A percentile compares a stretch with the other conserved stretches of the same genome.
phyloP scores from a whole-genome alignment of 805 yeast genomes.

The Scheffersomyces amazonensis region DNA sequence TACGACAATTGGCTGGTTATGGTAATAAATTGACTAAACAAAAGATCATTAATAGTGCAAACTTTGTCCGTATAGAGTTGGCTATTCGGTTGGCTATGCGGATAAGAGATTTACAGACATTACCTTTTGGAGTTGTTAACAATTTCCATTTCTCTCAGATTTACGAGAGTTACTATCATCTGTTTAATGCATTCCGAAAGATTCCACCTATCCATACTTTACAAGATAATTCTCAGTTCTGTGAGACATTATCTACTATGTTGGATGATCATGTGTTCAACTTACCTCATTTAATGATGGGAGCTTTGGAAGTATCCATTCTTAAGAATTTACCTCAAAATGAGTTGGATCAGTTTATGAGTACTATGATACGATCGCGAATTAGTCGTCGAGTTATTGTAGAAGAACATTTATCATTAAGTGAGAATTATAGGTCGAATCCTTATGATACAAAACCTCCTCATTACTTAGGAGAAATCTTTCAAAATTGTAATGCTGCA shows the following conservation, averaged over 20 bases:
- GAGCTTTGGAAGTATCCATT: conserved; percentile 78
- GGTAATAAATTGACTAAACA: conserved; percentile 76
- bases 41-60: conserved; percentile 79
- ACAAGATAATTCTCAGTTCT: conserved; percentile 74
- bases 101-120: conserved; percentile 69
- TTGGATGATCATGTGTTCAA: conserved; percentile 78
- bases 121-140: conserved; percentile 82
- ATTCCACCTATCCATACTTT: conserved; percentile 64
- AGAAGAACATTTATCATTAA: conserved; percentile 84
- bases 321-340: conserved; percentile 55
- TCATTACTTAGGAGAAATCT: conserved; percentile 72
- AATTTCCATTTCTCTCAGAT: conserved; percentile 85
- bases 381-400: conserved; percentile 87
- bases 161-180: conserved; percentile 83
- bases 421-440: conserved; percentile 55
- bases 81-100: conserved; percentile 83
- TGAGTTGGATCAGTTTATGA: conserved; percentile 69
- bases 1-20: conserved; percentile 87
- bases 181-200: conserved; percentile 81
- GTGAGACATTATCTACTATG: conserved; percentile 58
- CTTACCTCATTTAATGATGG: conserved; percentile 88
- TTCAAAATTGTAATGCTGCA: conserved; percentile 71
- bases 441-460: conserved; percentile 49
- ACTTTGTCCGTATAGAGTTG: conserved; percentile 81
- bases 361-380: conserved; percentile 77